Conservation (phyloP, 2,329 filamentous ascomycete genomes). For the Pestalotiopsis sp. region DNA sequence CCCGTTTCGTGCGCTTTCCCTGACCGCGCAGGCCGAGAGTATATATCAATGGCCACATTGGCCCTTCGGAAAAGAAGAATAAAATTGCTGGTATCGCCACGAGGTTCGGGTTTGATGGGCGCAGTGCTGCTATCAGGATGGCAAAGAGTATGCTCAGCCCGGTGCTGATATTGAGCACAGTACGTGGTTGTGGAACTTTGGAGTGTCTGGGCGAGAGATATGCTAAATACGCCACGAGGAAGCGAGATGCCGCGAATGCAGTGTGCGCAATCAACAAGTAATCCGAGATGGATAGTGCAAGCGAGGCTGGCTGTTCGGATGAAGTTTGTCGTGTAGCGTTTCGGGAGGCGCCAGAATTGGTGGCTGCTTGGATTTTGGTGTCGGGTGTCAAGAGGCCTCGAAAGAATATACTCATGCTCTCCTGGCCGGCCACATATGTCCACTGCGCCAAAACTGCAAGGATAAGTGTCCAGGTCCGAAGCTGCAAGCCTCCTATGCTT, state of each 20-base stretch:
- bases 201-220: constrained; percentile 52
- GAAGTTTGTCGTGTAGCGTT: constrained; percentile 44
- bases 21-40: constrained; percentile 79
- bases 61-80: constrained; percentile 80
- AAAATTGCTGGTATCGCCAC: constrained; percentile 65
- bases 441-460: constrained; percentile 78
- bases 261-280: constrained; percentile 75
- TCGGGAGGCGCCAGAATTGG: constrained; percentile 23
- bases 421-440: constrained; percentile 77
- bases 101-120: constrained; percentile 47
- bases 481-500: constrained; percentile 51
- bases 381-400: constrained; percentile 47
- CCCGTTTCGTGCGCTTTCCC: constrained; percentile 78
- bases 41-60: constrained; percentile 82
- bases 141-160: constrained; percentile 61
- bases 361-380: constrained; percentile 19
- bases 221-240: constrained; percentile 67
- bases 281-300: constrained; percentile 59
- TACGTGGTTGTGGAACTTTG: constrained; percentile 65
- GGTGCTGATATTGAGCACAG: constrained; percentile 68
- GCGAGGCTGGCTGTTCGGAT: constrained; percentile 41
- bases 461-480: constrained; percentile 61
- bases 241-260: constrained; percentile 74
- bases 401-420: constrained; percentile 65
- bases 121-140: constrained; percentile 49